Evolutionary conservation across 2,329 filamentous ascomycete species (phyloP), one percentile per base, ranked within the genome.

Genomic region (Monilinia laxa): DNA sequence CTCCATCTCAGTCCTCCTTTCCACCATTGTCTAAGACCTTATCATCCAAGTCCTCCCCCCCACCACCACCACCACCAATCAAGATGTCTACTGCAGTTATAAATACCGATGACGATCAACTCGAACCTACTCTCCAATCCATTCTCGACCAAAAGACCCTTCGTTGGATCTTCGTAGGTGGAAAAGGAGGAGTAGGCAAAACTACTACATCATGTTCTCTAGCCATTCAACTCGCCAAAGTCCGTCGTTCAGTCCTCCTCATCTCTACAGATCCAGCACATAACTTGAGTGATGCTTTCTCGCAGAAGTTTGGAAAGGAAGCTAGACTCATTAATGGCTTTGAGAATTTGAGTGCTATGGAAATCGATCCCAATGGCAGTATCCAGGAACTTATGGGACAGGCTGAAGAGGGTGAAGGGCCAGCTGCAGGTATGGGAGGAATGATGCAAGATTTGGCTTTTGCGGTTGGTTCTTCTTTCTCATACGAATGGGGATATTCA

Each of bases 381-480:
- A 97, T 99, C 79, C 95, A 97, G 80, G 95, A 99, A 78, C 81
- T 99, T 66, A 82, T 99, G 70, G 90, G 89, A 2, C 84, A 88
- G 76, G 88, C 86, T 54, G 92, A 92, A 23, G 91, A 91, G 60
- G 85, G 83, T 3, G 90, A 93, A 71, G 87, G 87, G 52, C 87
- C 91, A 81, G 85, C 84, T 62, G 89, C 88, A 56, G 85, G 84
- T 20, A 88, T 97, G 81, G 93, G 94, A 35, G 90, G 90, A 73
- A 97, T 98, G 93, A 97, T 98, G 90, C 95, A 99, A 80, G 95
- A 99, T 79, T 83, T 99, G 72, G 95, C 95, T 0, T 97, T 98
- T 80, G 93, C 92, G 72, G 93, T 96, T 80, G 69, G 89, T 81
- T 7, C 51, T 31, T 53, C 31, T 40, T 55, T 65, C 70, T 54